phyloP scores from a whole-genome alignment of 352 stramenopile genomes.

The Phytophthora hybrid region DNA sequence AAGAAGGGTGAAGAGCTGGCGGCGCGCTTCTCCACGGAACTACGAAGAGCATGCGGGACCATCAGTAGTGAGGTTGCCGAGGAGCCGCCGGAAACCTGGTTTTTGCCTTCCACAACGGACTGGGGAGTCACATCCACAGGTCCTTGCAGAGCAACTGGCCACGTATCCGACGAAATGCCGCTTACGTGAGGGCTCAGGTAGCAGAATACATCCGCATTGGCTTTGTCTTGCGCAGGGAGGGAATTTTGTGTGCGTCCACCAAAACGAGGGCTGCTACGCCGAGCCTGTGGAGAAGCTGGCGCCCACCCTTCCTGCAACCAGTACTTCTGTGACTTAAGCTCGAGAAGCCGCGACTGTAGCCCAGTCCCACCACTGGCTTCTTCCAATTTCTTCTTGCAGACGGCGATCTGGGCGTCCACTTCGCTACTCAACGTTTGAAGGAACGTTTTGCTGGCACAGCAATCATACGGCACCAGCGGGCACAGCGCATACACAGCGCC shows the following conservation, averaged over 20 bases:
- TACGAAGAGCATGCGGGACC: slow-evolving; percentile 53
- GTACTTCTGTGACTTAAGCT: slow-evolving; percentile 88
- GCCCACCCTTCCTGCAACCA: slow-evolving; percentile 81
- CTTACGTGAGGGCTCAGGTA: slow-evolving; percentile 70
- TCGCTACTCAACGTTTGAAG: slow-evolving; percentile 64
- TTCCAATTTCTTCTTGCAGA: slow-evolving; percentile 59
- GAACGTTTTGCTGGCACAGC: slow-evolving; percentile 49
- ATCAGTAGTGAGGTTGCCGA: slow-evolving; percentile 61
- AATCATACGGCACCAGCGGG: slow-evolving; percentile 75
- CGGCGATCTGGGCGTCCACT: slow-evolving; percentile 64
- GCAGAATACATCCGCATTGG: slow-evolving; percentile 40
- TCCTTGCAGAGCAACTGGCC: slow-evolving; percentile 78
- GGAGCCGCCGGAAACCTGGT: slow-evolving; percentile 49
- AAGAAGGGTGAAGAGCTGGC: slow-evolving; percentile 64
- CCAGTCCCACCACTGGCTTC: slow-evolving; percentile 10
- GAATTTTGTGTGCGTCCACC: slow-evolving; percentile 14
- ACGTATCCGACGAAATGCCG: slow-evolving; percentile 78
- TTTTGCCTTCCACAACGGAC: slow-evolving; percentile 68
- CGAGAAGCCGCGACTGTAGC: slow-evolving; percentile 51
- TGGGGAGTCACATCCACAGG: slow-evolving; percentile 64
- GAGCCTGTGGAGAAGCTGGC: slow-evolving; percentile 15
- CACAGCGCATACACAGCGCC: slow-evolving; percentile 76
- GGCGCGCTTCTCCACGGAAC: slow-evolving; percentile 36
- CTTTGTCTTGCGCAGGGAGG: slow-evolving; percentile 11
- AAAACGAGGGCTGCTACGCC: slow-evolving; percentile 21